Base-by-base conservation (phyloP, 441 rosid genomes). In the Syzygium malaccense region DNA sequence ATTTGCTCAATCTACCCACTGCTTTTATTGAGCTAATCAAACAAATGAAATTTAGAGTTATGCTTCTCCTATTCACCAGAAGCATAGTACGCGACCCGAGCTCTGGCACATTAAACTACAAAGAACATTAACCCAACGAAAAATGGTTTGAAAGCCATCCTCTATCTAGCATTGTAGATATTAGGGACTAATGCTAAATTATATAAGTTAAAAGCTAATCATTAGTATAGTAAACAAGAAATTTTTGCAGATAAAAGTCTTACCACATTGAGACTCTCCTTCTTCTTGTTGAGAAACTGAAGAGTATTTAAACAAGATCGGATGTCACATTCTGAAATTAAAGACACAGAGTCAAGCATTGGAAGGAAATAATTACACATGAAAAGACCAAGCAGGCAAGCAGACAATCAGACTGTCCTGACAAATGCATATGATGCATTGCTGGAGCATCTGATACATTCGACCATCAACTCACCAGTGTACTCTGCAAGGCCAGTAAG, bases 221-320 rank as follows among this genome's bases (percentile, higher is more conserved):
- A 55, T 2, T 15, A 57, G 85, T 30, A 45, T 87, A 84, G 87
- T 62, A 41, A 51, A 78, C 26, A 30, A 28, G 54, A 64, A 58
- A 30, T 45, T 30, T 55, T 10, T 55, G 87, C 62, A 57, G 62
- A 23, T 54, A 10, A 32, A 87, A 86, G 89, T 85, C 95, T 91
- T 95, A 98, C 99, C 99, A 90, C 94, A 88, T 94, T 96, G 89
- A 98, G 98, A 62, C 93, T 88, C 92, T 98, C 96, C 90, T 94
- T 93, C 96, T 94, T 98, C 93, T 94, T 96, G 93, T 97, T 92
- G 91, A 98, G 99, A 94, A 98, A 98, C 92, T 98, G 99, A 88
- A 98, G 98, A 20, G 99, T 97, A 91, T 98, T 97, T 93, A 97
- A 94, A 93, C 99, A 97, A 86, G 98, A 94, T 85, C 99, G 96